These are phyloP conservation scores for Coemansia sp. DNA, from an alignment of 192 early-diverging fungal species.

Conservation along the genomic window DNA sequence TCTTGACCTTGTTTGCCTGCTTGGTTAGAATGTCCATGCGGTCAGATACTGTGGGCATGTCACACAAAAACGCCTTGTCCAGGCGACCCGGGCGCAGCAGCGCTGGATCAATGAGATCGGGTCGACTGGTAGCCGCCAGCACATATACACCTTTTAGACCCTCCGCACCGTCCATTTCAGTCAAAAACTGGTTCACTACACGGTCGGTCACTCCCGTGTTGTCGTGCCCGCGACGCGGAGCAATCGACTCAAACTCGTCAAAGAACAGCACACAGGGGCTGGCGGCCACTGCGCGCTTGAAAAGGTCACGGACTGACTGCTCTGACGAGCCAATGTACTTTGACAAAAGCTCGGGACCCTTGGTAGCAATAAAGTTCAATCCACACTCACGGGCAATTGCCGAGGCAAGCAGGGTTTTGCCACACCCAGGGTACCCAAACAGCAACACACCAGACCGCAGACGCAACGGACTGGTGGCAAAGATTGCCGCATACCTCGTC, in stretches of 20 bases:
- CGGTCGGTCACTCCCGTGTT: conserved; percentile 98
- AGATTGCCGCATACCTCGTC: conserved; percentile 87
- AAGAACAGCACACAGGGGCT: conserved; percentile 96
- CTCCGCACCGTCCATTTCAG: conserved; percentile 98
- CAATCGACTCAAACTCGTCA: conserved; percentile 98
- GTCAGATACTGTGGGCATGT: conserved; percentile 74
- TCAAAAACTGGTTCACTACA: conserved; percentile 98
- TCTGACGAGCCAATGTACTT: conserved; percentile 99
- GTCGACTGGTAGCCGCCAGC: conserved; percentile 84
- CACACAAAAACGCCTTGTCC: conserved; percentile 84
- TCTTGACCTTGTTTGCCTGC: conserved; percentile 69
- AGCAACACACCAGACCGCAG: conserved; percentile 89
- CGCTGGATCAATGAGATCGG: conserved; percentile 84
- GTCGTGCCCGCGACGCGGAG: conserved; percentile 94
- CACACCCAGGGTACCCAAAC: conserved; percentile 98
- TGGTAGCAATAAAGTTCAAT: conserved; percentile 94
- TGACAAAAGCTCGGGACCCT: conserved; percentile 96
- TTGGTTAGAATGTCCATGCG: conserved; percentile 78
- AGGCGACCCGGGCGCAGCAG: conserved; percentile 78
- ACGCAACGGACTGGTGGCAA: conserved; percentile 82
- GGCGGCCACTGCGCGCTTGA: conserved; percentile 89
- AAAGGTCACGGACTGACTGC: conserved; percentile 90
- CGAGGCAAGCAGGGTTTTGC: conserved; percentile 93
- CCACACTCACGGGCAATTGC: conserved; percentile 97
- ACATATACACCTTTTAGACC: conserved; percentile 95